These are phyloP conservation scores for Calonectria pauciramosa DNA, from an alignment of 2,329 filamentous ascomycete species.

Conservation along the genomic window DNA sequence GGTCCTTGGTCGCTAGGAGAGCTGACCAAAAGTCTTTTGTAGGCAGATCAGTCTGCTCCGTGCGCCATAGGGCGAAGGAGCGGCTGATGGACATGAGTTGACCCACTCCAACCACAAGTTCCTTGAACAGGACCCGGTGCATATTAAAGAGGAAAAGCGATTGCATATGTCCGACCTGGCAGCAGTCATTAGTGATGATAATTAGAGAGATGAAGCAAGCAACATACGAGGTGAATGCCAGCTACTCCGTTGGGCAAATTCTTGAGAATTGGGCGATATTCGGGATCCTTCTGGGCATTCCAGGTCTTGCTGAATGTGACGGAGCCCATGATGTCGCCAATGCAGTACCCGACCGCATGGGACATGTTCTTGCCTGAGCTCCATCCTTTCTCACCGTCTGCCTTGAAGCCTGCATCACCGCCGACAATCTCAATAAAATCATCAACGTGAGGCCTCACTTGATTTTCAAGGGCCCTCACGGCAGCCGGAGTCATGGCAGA, in stretches of 20 bases:
- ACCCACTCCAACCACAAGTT: background rate
- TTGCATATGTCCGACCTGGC: constrained; percentile 4
- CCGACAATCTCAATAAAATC: background rate
- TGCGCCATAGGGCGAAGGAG: constrained; percentile 2
- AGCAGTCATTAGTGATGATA: background rate
- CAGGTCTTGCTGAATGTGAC: constrained; percentile 11
- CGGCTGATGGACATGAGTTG: constrained; percentile 14
- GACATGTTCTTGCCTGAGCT: constrained; percentile 5
- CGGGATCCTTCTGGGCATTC: constrained; percentile 2
- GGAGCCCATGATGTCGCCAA: constrained; percentile 6
- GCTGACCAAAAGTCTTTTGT: constrained; percentile 11
- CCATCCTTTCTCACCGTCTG: constrained; percentile 1
- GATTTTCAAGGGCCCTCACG: background rate
- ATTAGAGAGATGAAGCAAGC: too few species aligned
- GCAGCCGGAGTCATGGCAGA: constrained; percentile 9
- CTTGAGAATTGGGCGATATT: constrained; percentile 3
- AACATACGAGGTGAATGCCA: background rate
- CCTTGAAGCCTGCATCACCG: background rate
- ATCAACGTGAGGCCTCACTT: constrained; percentile 1
- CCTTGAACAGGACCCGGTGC: background rate
- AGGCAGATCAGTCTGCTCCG: background rate
- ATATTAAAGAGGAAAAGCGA: constrained; percentile 7
- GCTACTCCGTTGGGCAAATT: constrained; percentile 4
- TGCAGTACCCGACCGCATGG: background rate
- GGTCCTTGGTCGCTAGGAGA: background rate